Evolutionary conservation across 768 basidiomycete species (phyloP), one percentile per base, ranked within the genome.

Genomic region (Piloderma croceum): DNA sequence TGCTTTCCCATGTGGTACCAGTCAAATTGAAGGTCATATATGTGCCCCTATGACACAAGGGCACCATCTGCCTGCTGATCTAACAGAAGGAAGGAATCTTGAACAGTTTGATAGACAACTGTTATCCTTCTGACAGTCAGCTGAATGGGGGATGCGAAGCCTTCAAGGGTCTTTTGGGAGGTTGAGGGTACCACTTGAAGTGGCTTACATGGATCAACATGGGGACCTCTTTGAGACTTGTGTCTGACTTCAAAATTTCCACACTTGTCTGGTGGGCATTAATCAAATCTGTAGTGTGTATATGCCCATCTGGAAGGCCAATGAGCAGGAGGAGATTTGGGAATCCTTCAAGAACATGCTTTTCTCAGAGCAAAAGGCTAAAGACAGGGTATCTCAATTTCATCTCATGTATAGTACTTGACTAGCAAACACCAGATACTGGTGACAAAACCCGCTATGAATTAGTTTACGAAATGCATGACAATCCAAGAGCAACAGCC

Each of bases 131-230:
- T 48, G 63, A 2, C 73, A 77, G 49, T 67, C 72, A 1, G 70
- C 70, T 9, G 71, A 77, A 47, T 77, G 72, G 76, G 73, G 73
- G 1, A 74, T 68, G 60, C 56, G 57, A 1, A 43, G 52, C 5
- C 36, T 76, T 6, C 71, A 73, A 44, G 69, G 69, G 6, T 65
- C 66, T 1, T 76, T 73, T 58, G 68, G 73, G 4, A 51, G 62
- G 1, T 58, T 77, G 7, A 53, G 62, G 4, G 36, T 77, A 2
- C 74, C 65, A 2, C 48, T 75, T 1, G 44, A 56, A 11, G 63
- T 70, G 19, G 46, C 60, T 27, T 24, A 69, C 41, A 37, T 33
- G 3, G 27, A 51, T 3, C 15, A 21, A 1, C 46, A 63, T 2
- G 36, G 18, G 7, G 47, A 65, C 32, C 52, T 75, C 2, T 45